Evolutionary conservation across 2,329 filamentous ascomycete species (phyloP), one percentile per base, ranked within the genome.

Genomic region (Xylaria sp.): DNA sequence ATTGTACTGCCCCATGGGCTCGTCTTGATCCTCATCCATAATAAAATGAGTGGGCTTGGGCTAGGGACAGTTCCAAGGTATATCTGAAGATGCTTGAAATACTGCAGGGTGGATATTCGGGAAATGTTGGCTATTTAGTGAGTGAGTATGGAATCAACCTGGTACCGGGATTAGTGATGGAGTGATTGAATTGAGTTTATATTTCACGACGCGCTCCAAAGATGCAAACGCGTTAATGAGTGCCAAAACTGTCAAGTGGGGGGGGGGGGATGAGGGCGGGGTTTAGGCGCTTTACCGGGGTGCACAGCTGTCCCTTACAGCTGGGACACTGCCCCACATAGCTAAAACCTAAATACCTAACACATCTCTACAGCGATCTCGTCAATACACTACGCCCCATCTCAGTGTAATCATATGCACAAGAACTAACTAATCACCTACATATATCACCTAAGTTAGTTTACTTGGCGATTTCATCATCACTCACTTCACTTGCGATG

Each of bases 1-100:
- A 64, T 79, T 77, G 75, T 86, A 88, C 25, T 80, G 78, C 0
- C 71, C 70, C 3, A 75, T 76, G 12, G 81, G 57, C 20, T 78
- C 73, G 20, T 76, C 75, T 41, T 79, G 75, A 66, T 79, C 78
- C 20, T 79, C 77, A 52, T 52, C 48, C 48, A 52, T 39, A 36
- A 18, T 23, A 23, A 10, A 46, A n/a, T 18, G 8, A 15, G 43
- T 36, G 41, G 30, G 12, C 15, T 15, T 9, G 7, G 36, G 46
- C 23, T 23, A 18, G 13, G 10, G 43, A 39, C 8, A 13, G 5
- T 20, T 6, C 10, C 10, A 4, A 32, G 8, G 13, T 10, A 12
- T 15, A 3, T 12, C 23, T 15, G 5, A 34, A 15, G 30, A 62
- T 12, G 7, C 10, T 4, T 32, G 2, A 2, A n/a, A 10, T 12